phyloP scores from a whole-genome alignment of 116 monocot genomes.

The Posidonia oceanica region DNA sequence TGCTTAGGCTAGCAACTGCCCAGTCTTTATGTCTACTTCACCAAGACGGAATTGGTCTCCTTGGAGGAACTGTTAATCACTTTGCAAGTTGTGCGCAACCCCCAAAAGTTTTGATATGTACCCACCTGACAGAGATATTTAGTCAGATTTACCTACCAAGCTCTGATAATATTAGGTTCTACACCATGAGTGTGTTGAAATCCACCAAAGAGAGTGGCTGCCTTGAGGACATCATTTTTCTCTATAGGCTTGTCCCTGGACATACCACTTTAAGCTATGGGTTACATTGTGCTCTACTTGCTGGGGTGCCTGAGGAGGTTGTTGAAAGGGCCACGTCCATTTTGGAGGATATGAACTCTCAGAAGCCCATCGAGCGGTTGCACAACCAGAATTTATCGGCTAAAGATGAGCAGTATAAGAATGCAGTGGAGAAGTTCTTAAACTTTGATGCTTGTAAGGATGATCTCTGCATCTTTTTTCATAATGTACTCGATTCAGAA shows the following conservation, averaged over 20 bases:
- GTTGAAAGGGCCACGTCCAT: slow-evolving; percentile 54
- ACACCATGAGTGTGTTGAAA: slow-evolving; percentile 89
- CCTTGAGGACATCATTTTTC: slow-evolving; percentile 69
- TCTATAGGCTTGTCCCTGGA: slow-evolving; percentile 81
- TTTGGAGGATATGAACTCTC: slow-evolving; percentile 37
- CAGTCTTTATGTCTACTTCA: slow-evolving; percentile 88
- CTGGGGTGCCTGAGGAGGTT: slow-evolving; percentile 67
- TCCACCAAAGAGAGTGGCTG: slow-evolving; percentile 30
- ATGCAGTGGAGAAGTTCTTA: background rate
- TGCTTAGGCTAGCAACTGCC: slow-evolving; percentile 93
- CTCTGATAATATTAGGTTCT: slow-evolving; percentile 64
- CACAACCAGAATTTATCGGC: slow-evolving; percentile 30
- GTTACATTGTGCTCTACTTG: slow-evolving; percentile 83
- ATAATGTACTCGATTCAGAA: background rate
- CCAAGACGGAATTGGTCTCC: slow-evolving; percentile 98
- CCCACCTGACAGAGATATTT: slow-evolving; percentile 90
- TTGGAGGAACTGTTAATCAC: slow-evolving; percentile 76
- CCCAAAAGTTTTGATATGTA: slow-evolving; percentile 89
- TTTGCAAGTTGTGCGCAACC: slow-evolving; percentile 59
- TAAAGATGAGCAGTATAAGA: slow-evolving; percentile 76
- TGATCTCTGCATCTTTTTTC: background rate
- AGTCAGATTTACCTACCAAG: slow-evolving; percentile 41
- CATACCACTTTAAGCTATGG: slow-evolving; percentile 78
- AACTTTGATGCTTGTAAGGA: background rate
- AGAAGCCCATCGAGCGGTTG: slow-evolving; percentile 39